Base-by-base conservation (phyloP, 257 asterid species). In the Eucommia ulmoides region DNA sequence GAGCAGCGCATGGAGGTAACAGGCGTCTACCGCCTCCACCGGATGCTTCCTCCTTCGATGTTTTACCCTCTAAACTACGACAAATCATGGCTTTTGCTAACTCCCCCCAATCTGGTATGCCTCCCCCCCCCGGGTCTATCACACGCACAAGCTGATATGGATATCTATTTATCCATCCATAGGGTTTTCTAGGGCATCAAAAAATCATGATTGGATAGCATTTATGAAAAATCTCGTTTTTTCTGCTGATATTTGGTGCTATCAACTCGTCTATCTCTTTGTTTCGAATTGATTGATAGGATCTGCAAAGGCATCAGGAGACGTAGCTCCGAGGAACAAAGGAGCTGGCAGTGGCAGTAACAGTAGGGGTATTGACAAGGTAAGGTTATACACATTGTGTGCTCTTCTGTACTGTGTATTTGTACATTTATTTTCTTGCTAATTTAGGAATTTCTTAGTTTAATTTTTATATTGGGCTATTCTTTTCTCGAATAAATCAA, bases 11-110 rank as follows among this genome's bases (percentile, higher is more conserved):
- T 38, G 96, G 87, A 8, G 78, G 75, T 20, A 58, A 55, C 64
- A 33, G 53, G 50, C 71, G 94, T 20, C 95, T 82, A 16, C 94
- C 97, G n/a, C 94, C 94, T 0, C 93, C 97, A 17, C 97, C 96
- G 2, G 63, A 53, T 7, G 50, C 72, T 38, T 70, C 93, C 58
- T 65, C 83, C 66, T 19, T 82, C 19, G 94, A 88, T 41, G 80
- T 74, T 17, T 49, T 88, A 38, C 96, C 97, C 4, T 67, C 93
- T 12, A 85, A 89, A 55, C 96, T 85, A 50, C 89, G 88, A 49
- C 66, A 68, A 60, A 22, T 89, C 67, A 72, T 84, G 80, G 73
- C 85, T 45, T 51, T 85, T n/a, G n/a, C n/a, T n/a, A n/a, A n/a
- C n/a, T n/a, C n/a, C 10, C 25, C 80, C 8, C 15, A 14, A 5